Percentiles rank a stretch among this genome's conserved stretches.
phyloP scores from a whole-genome alignment of 306 rosid species.

The Cotoneaster glaucophyllus region DNA sequence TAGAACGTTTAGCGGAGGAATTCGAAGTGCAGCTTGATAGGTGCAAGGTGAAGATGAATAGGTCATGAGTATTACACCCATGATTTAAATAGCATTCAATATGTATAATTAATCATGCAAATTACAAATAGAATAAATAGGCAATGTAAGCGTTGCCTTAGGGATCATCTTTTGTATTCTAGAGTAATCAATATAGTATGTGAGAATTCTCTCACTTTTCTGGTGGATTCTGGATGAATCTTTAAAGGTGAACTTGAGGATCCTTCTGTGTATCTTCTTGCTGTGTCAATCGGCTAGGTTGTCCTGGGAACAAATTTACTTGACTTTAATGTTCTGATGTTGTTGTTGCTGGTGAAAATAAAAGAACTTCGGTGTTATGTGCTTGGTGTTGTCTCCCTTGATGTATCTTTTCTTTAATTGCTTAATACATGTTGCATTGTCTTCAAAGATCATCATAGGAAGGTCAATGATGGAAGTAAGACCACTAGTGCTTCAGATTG shows the following conservation, averaged over 20 bases:
- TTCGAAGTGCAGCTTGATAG: neutral
- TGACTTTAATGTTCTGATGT: no score
- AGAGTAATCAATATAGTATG: neutral
- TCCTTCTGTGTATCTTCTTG: neutral
- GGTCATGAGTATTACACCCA: neutral
- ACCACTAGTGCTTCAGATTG: no score
- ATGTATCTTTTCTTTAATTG: no score
- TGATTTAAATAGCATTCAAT: neutral
- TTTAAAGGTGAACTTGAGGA: neutral
- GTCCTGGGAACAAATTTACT: no score
- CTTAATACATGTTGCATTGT: no score
- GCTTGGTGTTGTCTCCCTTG: no score
- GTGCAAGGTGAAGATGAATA: neutral
- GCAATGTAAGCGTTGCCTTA: neutral
- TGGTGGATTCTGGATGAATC: neutral
- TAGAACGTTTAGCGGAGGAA: neutral
- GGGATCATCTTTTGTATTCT: neutral
- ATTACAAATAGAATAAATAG: neutral
- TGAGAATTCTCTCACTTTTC: neutral
- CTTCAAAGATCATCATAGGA: no score
- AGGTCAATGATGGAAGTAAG: no score
- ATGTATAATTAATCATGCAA: neutral
- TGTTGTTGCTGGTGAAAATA: no score
- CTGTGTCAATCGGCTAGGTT: neutral
- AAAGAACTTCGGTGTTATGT: no score